phyloP scores from a whole-genome alignment of 1,284 basidiomycete genomes.

The Cryptococcus sp. region DNA sequence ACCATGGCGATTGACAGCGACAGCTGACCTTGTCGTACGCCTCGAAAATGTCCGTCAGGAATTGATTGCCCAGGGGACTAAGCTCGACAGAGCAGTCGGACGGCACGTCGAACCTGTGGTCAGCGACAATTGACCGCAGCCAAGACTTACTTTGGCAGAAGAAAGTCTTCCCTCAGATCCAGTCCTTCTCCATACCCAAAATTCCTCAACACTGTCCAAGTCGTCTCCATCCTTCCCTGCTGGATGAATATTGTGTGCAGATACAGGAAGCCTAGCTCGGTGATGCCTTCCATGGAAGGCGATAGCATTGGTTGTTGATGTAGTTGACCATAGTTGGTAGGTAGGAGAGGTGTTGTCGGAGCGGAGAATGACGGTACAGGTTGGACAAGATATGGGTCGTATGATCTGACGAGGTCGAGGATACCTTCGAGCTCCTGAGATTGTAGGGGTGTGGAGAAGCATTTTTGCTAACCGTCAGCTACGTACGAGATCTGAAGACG shows the following conservation, averaged over 20 bases:
- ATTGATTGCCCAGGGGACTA: conserved; percentile 87
- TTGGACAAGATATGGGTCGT: conserved; percentile 50
- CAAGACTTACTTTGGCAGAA: conserved; percentile 67
- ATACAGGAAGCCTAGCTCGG: conserved; percentile 88
- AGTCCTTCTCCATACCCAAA: conserved; percentile 96
- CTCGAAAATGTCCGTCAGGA: conserved; percentile 96
- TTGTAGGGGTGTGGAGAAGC: conserved; percentile 89
- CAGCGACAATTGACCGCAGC: background rate
- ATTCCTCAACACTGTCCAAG: conserved; percentile 91
- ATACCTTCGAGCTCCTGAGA: conserved; percentile 88
- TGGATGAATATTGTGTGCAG: conserved; percentile 97
- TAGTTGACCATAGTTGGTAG: conserved; percentile 18
- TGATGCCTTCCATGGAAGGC: conserved; percentile 58
- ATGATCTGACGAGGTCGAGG: conserved; percentile 72
- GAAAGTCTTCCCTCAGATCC: conserved; percentile 77
- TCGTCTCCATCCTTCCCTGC: conserved; percentile 90
- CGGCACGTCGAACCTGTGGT: conserved; percentile 77
- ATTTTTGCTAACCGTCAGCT: conserved; percentile 64
- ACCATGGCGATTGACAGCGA: background rate
- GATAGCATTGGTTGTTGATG: conserved; percentile 23
- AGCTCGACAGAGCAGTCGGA: conserved; percentile 92
- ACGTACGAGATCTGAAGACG: background rate
- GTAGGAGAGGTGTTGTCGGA: conserved; percentile 26
- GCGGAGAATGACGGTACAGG: conserved; percentile 27
- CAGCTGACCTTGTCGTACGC: conserved; percentile 77